These are phyloP conservation scores for Paraleonurus japonicus DNA, from an alignment of 257 asterid genomes.

Conservation along the genomic window DNA sequence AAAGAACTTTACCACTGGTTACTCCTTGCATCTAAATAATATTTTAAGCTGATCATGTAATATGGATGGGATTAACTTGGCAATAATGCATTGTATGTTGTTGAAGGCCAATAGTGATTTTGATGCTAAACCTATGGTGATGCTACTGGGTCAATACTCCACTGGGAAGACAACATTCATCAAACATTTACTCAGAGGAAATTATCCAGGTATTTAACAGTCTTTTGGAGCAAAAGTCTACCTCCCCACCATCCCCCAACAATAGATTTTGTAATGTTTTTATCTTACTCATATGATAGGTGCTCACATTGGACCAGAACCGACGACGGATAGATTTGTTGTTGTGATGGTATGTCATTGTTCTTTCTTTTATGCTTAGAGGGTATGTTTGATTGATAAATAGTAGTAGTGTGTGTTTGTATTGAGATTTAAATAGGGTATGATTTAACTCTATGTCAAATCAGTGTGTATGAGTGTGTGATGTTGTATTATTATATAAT, in stretches of 20 bases:
- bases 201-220: slow-evolving; percentile 70
- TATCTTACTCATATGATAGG: slow-evolving; percentile 42
- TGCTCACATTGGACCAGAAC: slow-evolving; percentile 99
- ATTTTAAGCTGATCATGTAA: slow-evolving; percentile 13
- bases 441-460: no score
- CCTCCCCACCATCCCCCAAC: background rate
- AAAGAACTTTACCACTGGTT: background rate
- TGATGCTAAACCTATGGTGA: slow-evolving; percentile 99
- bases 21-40: background rate
- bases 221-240: slow-evolving; percentile 14
- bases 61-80: slow-evolving; percentile 22
- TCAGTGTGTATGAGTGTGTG: no score
- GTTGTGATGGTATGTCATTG: slow-evolving; percentile 77
- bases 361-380: background rate
- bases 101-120: slow-evolving; percentile 79
- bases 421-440: no score
- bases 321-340: slow-evolving; percentile 98
- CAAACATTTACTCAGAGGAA: slow-evolving; percentile 80
- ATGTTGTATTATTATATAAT: no score
- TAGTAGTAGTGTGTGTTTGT: no score
- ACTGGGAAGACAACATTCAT: slow-evolving; percentile 98
- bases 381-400: no score
- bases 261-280: slow-evolving; percentile 9
- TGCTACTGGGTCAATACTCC: slow-evolving; percentile 97
- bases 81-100: slow-evolving; percentile 27